Evolutionary conservation across 2,329 filamentous ascomycete species (phyloP).

Genomic region (Coniella vitis): DNA sequence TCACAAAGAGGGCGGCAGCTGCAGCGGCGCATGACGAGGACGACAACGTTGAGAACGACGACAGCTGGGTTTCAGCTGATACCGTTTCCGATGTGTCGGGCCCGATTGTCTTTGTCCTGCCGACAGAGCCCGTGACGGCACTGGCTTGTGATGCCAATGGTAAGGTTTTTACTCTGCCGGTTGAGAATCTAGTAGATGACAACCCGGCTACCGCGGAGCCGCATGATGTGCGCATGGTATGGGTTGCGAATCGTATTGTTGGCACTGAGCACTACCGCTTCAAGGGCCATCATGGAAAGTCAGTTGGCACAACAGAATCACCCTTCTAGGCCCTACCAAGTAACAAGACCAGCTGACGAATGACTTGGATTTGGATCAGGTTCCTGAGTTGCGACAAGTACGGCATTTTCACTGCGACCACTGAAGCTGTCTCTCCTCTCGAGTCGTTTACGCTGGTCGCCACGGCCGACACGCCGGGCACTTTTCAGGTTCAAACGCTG

Average conservation of each 20-base stretch:
- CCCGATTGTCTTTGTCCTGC: slow-evolving; percentile 75
- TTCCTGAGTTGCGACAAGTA: slow-evolving; percentile 83
- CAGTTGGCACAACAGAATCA: slow-evolving; percentile 20
- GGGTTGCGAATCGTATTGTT: slow-evolving; percentile 77
- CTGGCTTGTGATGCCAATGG: slow-evolving; percentile 82
- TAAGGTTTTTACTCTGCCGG: slow-evolving; percentile 70
- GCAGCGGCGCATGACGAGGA: slow-evolving; percentile 26
- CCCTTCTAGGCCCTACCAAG: background rate
- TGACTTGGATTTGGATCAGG: slow-evolving; percentile 33
- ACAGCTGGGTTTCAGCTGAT: slow-evolving; percentile 89
- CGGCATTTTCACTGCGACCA: slow-evolving; percentile 67
- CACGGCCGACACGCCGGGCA: slow-evolving; percentile 58
- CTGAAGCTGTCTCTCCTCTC: slow-evolving; percentile 75
- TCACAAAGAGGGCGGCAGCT: slow-evolving; percentile 22
- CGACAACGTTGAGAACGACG: slow-evolving; percentile 53
- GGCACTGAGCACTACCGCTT: slow-evolving; percentile 79
- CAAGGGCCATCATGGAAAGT: slow-evolving; percentile 86
- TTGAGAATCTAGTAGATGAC: slow-evolving; percentile 85
- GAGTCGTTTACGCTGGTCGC: slow-evolving; percentile 71
- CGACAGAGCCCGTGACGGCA: slow-evolving; percentile 65
- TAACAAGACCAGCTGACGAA: background rate
- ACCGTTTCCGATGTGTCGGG: slow-evolving; percentile 66
- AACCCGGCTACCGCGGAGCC: slow-evolving; percentile 84
- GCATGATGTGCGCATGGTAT: slow-evolving; percentile 92
- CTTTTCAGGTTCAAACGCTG: slow-evolving; percentile 68